phyloP scores from a whole-genome alignment of 352 stramenopile species.

The Globisporangium takayamanum region DNA sequence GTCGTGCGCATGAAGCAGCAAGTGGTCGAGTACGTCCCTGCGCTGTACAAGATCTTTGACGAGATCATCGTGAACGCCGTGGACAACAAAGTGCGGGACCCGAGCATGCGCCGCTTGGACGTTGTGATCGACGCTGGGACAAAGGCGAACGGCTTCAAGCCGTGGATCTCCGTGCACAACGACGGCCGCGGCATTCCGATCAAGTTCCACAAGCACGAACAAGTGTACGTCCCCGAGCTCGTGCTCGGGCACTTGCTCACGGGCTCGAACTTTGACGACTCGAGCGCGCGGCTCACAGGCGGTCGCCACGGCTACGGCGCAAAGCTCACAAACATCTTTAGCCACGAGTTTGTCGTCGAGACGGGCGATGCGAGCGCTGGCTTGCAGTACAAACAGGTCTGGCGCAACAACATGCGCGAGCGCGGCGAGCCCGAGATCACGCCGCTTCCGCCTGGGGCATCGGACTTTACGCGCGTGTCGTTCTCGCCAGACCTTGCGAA shows the following conservation, averaged over 20 bases:
- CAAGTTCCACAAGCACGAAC: conserved; percentile 94
- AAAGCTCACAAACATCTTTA: conserved; percentile 99
- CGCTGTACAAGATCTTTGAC: conserved; percentile 99
- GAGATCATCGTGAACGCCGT: conserved; percentile 99
- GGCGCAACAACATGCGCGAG: conserved; percentile 95
- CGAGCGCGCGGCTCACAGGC: conserved; percentile 95
- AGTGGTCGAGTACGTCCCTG: conserved; percentile 71
- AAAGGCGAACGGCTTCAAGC: conserved; percentile 45
- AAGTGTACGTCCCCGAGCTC: conserved; percentile 97
- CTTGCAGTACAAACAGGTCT: conserved; percentile 87
- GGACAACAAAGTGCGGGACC: conserved; percentile 90
- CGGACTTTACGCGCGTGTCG: conserved; percentile 96
- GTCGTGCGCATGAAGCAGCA: conserved; percentile 61
- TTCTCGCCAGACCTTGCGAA: conserved; percentile 95
- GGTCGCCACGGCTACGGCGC: conserved; percentile 93
- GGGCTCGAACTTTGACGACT: conserved; percentile 98
- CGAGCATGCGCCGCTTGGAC: conserved; percentile 67
- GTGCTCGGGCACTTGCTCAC: conserved; percentile 99
- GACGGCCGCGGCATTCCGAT: conserved; percentile 98
- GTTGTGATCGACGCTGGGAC: conserved; percentile 59
- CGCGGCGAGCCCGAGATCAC: conserved; percentile 82
- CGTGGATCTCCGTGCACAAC: conserved; percentile 97
- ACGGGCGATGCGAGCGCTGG: conserved; percentile 91
- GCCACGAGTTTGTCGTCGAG: conserved; percentile 97
- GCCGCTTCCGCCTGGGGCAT: conserved; percentile 65